Evolutionary conservation across 148 eudicot species (phyloP), one percentile per base, ranked within the genome.

Genomic region (Fagopyrum tataricum): DNA sequence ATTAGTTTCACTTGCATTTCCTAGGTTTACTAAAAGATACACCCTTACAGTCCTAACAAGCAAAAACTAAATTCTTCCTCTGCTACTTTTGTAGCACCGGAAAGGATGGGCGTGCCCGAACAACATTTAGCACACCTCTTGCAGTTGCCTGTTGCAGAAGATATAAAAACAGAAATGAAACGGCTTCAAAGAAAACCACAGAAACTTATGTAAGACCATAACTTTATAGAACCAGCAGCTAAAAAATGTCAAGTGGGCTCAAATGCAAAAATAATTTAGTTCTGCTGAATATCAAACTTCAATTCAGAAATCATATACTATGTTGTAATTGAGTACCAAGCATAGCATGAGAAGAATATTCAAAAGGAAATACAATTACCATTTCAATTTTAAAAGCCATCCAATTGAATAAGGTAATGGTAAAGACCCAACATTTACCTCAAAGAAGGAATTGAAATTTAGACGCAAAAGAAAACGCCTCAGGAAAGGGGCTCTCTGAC

Each of bases 381-480:
- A 48, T 24, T 37, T 42, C 41, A 70, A 11, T 44, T n/a, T 7
- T 18, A 70, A 44, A 44, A 41, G 40, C 31, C 48, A 18, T 18
- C 51, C 12, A 70, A 1, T 44, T 44, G 31, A 52, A 39, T 37
- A 15, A 31, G 41, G 67, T 26, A 61, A 26, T 39, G 67, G 40
- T 61, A 21, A 7, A 20, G 7, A n/a, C 8, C n/a, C 18, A 37
- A 41, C 10, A 31, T 46, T 81, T 79, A 95, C 98, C 98, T 95
- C 98, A 82, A 90, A 95, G 84, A 88, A 95, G 69, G 92, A 91
- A 82, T 95, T 95, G 82, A 82, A 95, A 79, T 95, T 95, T 71
- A 95, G 87, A 47, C 98, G 91, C 78, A 95, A 85, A 79, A 95
- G 98, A 77, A 95, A 95, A 67, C 97, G 96, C 85, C 98, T 88